Percentiles rank a stretch among this genome's conserved stretches.
phyloP scores from a whole-genome alignment of 257 asterid genomes.

The Ligustrum vulgare region DNA sequence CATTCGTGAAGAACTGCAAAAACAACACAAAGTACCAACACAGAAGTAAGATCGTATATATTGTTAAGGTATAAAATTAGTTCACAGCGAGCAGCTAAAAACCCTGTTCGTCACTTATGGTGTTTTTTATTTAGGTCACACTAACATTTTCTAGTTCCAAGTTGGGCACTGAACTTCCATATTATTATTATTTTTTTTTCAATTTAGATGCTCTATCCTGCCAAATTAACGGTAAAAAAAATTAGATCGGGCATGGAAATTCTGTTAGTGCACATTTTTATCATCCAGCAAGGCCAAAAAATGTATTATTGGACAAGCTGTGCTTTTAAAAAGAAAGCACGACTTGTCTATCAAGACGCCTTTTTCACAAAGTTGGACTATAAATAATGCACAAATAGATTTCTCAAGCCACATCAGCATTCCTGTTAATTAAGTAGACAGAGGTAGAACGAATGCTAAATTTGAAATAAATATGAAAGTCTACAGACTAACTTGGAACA shows the following conservation, averaged over 20 bases:
- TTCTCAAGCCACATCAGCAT: not conserved
- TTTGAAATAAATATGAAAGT: not conserved
- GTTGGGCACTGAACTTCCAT: not conserved
- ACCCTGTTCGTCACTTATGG: not conserved
- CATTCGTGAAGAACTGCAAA: conserved; percentile 49
- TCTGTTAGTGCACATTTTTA: not conserved
- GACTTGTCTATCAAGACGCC: not conserved
- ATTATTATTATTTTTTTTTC: not conserved
- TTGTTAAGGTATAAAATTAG: not conserved
- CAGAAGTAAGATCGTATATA: not conserved
- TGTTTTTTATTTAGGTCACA: not conserved
- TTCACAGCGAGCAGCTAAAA: not conserved
- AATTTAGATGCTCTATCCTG: not conserved
- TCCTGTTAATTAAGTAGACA: not conserved
- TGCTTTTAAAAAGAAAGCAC: not conserved
- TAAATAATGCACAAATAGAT: not conserved
- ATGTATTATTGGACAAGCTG: not conserved
- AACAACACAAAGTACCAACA: not conserved
- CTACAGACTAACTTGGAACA: not conserved
- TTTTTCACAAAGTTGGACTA: not conserved
- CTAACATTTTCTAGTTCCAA: not conserved
- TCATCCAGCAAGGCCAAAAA: not conserved
- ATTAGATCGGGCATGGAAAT: not conserved
- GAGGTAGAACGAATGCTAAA: not conserved
- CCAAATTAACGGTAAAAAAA: not conserved